Conservation (phyloP, 169 alveolate species). For the Amoebophrya sp. region DNA sequence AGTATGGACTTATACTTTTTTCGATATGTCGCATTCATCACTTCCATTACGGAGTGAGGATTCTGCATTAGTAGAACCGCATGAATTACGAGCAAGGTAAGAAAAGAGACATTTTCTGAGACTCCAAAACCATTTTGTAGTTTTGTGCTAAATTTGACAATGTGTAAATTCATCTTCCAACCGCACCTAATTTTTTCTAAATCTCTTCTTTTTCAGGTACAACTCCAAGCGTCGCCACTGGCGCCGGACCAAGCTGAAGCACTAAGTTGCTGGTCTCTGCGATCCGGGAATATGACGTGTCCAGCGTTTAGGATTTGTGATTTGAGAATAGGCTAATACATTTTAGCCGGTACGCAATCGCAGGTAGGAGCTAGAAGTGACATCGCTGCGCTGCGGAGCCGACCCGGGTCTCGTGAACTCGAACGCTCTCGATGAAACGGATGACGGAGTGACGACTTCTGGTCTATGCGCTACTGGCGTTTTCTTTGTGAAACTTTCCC, state of each 20-base stretch:
- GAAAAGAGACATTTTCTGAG: too few species aligned
- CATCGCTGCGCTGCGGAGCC: background rate
- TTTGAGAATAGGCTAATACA: background rate
- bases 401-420: background rate
- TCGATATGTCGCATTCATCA: background rate
- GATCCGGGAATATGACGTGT: background rate
- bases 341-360: background rate
- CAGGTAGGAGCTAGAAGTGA: background rate
- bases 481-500: too few species aligned
- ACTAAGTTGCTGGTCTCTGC: background rate
- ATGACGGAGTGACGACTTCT: too few species aligned
- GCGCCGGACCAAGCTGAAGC: background rate
- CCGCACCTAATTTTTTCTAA: background rate
- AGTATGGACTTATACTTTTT: slow-evolving; percentile 52
- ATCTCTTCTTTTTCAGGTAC: background rate
- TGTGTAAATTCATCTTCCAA: background rate
- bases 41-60: too few species aligned
- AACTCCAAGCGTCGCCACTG: background rate
- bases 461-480: too few species aligned
- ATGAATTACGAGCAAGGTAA: too few species aligned
- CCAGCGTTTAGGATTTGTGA: background rate
- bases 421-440: background rate
- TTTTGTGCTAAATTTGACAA: background rate
- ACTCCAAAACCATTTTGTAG: background rate
- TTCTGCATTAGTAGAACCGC: too few species aligned